Evolutionary conservation across 345 rosid species (phyloP), one percentile per base, ranked within the genome.

Genomic region (Moringa oleifera): DNA sequence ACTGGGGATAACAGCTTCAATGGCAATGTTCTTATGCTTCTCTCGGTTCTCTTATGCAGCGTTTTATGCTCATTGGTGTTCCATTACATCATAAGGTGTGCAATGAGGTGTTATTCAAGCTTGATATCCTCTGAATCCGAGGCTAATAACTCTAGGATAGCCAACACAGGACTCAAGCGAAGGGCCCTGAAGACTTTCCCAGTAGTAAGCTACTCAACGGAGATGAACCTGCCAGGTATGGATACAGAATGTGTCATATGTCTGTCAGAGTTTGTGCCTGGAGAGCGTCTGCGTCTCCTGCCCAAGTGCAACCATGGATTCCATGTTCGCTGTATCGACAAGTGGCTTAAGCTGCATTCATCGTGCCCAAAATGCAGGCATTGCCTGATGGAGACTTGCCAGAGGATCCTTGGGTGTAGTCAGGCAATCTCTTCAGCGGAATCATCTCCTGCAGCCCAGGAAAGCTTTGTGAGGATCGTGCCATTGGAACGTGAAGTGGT

Each of bases 251-350:
- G 90, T 20, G 79, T 62, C 25, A 85, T 85, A 19, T 85, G 90
- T 70, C 64, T 82, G 53, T 75, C 85, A 0, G 85, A 79, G 21
- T 82, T 79, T 64, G 61, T 63, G 25, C 15, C 66, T 0, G 80
- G 81, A 24, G 90, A 85, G 18, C 58, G 66, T 18, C 57, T 82
- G 4, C 75, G 85, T 58, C 63, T 85, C 23, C 79, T 87, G 25
- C 94, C 90, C 0, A 81, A 77, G 52, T 86, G 90, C 71, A 77
- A 77, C 79, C 93, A 87, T 28, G 86, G 90, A 2, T 87, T 84
- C 65, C 94, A 87, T 51, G 83, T 81, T 22, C 58, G 60, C 6
- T 87, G 94, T 57, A 81, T 84, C 22, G 90, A 84, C 62, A 73
- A 72, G 63, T 87, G 95, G 88, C 91, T 87, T 24, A 66, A 73